These are phyloP conservation scores for Boletus fagicola DNA, from an alignment of 768 basidiomycete species.

Conservation along the genomic window DNA sequence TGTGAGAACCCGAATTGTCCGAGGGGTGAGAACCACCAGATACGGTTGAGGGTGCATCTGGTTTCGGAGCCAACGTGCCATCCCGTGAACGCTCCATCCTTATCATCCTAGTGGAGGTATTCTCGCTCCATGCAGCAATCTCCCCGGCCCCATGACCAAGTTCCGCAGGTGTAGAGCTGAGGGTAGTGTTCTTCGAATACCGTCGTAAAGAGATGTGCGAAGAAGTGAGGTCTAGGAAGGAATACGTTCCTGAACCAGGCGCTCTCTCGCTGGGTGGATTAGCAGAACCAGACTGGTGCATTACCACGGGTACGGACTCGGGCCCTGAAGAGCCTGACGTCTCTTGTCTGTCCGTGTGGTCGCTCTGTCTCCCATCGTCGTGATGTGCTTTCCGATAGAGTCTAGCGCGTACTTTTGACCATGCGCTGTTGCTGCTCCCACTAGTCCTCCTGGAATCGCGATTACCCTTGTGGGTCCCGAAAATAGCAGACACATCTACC, in stretches of 20 bases:
- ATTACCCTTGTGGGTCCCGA: conserved; percentile 17
- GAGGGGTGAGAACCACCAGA: conserved; percentile 32
- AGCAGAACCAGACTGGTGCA: conserved; percentile 24
- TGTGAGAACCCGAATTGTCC: conserved; percentile 19
- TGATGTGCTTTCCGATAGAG: conserved; percentile 33
- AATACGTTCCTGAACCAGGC: conserved; percentile 33
- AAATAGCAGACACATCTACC: conserved; percentile 38
- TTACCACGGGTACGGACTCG: conserved; percentile 32
- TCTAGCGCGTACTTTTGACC: conserved; percentile 31
- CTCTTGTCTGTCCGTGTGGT: conserved; percentile 17
- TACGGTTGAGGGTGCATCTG: conserved; percentile 34
- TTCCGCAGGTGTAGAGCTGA: conserved; percentile 30
- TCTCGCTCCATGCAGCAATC: conserved; percentile 16
- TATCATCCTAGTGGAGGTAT: conserved; percentile 17
- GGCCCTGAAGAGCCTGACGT: conserved; percentile 26
- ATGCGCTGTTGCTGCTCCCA: conserved; percentile 27
- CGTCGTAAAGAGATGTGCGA: conserved; percentile 25
- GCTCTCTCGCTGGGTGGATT: conserved; percentile 21
- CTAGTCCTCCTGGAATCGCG: conserved; percentile 25
- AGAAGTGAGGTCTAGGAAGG: conserved; percentile 33
- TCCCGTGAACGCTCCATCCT: conserved; percentile 22
- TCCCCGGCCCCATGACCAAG: conserved; percentile 19
- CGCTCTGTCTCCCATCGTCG: conserved; percentile 28
- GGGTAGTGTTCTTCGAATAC: conserved; percentile 28
- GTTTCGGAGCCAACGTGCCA: conserved; percentile 17